phyloP scores from a whole-genome alignment of 73 alveolate species.

The Paraurostyla sp. region DNA sequence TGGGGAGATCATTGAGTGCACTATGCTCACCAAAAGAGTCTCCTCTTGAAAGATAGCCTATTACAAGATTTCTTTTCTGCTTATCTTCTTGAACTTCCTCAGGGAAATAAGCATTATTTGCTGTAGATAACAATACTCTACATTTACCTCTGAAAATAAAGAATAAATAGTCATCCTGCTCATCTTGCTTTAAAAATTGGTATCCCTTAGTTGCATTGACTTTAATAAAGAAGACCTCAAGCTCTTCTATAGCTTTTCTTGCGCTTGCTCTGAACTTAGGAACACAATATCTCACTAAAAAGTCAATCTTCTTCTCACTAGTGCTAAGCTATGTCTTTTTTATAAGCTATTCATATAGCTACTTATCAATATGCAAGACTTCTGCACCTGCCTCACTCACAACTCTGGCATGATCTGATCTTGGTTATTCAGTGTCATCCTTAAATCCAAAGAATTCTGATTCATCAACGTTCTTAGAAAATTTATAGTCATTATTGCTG shows the following conservation, averaged over 20 bases:
- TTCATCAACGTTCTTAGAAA: constrained; percentile 56
- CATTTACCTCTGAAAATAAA: constrained; percentile 46
- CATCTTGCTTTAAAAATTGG: constrained; percentile 17
- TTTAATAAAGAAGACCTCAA: constrained; percentile 52
- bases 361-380: constrained; percentile 1
- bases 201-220: constrained; percentile 56
- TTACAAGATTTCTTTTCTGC: constrained; percentile 16
- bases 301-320: constrained; percentile 58
- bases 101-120: background rate
- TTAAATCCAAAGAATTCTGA: constrained; percentile 28
- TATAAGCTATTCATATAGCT: constrained; percentile 34
- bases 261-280: constrained; percentile 57
- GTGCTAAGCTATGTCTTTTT: constrained; percentile 47
- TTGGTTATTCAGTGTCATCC: background rate
- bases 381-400: constrained; percentile 24
- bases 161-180: constrained; percentile 59
- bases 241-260: constrained; percentile 49
- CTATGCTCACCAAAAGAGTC: constrained; percentile 66
- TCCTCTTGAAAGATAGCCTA: constrained; percentile 54
- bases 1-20: constrained; percentile 54
- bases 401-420: constrained; percentile 37
- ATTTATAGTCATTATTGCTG: background rate
- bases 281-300: constrained; percentile 40
- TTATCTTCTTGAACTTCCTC: background rate
- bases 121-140: constrained; percentile 3